These are phyloP conservation scores for Prinsepia uniflora DNA, from an alignment of 306 rosid species.

Conservation along the genomic window DNA sequence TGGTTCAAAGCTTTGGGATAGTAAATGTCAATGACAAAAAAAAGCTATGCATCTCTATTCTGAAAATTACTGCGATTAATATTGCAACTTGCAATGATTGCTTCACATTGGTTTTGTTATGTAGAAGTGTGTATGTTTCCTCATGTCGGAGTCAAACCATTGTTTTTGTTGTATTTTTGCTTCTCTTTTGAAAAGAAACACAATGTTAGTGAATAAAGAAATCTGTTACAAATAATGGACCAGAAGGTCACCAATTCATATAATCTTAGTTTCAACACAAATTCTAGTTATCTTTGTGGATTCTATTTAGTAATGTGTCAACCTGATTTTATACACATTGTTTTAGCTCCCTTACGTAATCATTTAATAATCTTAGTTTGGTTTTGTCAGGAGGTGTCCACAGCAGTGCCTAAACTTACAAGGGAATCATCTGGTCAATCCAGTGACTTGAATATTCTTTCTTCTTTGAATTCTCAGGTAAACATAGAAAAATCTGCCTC, in stretches of 20 bases:
- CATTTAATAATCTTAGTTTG: conserved; percentile 13
- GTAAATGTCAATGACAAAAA: too few relatives aligned
- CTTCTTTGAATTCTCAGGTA: conserved; percentile 97
- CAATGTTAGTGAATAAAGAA: background rate
- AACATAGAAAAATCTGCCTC: conserved; percentile 21
- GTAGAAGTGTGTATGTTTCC: too few relatives aligned
- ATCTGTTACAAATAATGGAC: background rate
- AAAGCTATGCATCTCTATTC: background rate
- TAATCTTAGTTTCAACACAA: background rate
- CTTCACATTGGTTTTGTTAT: too few relatives aligned
- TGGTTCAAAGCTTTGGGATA: too few relatives aligned
- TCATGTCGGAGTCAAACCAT: too few relatives aligned
- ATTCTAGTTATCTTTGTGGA: background rate
- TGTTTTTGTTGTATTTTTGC: too few relatives aligned
- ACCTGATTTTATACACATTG: background rate
- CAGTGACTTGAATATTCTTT: conserved; percentile 92
- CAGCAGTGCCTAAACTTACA: conserved; percentile 69
- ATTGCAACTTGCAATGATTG: too few relatives aligned
- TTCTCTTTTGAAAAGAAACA: too few relatives aligned
- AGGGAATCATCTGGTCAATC: conserved; percentile 78
- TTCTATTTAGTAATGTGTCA: background rate
- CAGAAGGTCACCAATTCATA: background rate
- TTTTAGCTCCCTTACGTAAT: background rate
- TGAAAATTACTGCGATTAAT: too few relatives aligned
- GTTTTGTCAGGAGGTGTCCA: conserved; percentile 77